Evolutionary conservation across 2,329 filamentous ascomycete genomes (phyloP).

Genomic region (Diaporthe sp.): DNA sequence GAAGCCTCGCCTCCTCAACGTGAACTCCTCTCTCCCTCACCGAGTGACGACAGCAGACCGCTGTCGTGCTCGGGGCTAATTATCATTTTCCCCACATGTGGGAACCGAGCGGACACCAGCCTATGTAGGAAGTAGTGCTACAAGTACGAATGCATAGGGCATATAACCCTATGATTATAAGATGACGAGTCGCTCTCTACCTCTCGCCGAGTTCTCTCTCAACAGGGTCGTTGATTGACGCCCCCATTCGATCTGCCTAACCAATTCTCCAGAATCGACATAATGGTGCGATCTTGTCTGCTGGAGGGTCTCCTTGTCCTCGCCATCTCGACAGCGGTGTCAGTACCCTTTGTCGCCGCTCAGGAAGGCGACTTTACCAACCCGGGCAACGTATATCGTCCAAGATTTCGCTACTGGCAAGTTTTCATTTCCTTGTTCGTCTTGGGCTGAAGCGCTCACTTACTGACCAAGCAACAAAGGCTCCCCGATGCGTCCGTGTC

Average conservation of each 20-base stretch:
- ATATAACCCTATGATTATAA: not conserved
- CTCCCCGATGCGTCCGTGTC: constrained; percentile 23
- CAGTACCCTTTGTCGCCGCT: not conserved
- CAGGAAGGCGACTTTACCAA: constrained; percentile 11
- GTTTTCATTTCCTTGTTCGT: not conserved
- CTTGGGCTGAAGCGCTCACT: no score
- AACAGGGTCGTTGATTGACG: not conserved
- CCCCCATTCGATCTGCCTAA: not conserved
- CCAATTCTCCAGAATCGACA: not conserved
- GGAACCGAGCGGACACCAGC: not conserved
- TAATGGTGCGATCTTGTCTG: not conserved
- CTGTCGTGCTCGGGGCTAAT: constrained; percentile 12
- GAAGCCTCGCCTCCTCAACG: not conserved
- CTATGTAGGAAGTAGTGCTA: not conserved
- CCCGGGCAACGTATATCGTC: constrained; percentile 15
- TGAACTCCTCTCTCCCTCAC: not conserved
- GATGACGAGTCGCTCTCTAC: not conserved
- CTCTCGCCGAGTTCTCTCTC: not conserved
- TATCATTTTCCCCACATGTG: constrained; percentile 7
- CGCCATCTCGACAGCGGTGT: not conserved
- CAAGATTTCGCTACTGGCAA: constrained; percentile 24
- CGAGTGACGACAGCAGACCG: not conserved
- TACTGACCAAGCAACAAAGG: not conserved
- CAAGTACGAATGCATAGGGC: not conserved
- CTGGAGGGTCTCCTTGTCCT: not conserved